Conservation (phyloP, 495 filamentous ascomycete genomes). For the Bathelium albidoporum region DNA sequence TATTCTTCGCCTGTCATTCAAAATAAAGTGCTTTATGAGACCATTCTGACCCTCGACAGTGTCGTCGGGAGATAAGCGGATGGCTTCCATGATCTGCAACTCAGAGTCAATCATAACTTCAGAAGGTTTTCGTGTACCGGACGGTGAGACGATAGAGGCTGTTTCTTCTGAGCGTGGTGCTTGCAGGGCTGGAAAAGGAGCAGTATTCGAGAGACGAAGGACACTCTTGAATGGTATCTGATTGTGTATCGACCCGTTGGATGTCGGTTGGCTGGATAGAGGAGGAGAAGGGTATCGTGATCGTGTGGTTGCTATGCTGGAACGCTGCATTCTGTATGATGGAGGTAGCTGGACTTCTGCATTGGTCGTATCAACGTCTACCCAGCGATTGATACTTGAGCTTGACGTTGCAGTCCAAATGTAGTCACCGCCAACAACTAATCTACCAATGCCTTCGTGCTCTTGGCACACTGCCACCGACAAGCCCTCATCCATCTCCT, state of each 20-base stretch:
- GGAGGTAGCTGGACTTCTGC: conserved; percentile 39
- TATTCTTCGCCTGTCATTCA: conserved; percentile 83
- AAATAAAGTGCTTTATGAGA: conserved; percentile 79
- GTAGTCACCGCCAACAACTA: conserved; percentile 67
- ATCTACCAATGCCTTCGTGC: conserved; percentile 76
- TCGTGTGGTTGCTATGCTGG: conserved; percentile 23
- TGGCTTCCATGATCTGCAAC: conserved; percentile 9
- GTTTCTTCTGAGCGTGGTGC: background rate
- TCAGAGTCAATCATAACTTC: conserved; percentile 16
- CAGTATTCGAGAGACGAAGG: conserved; percentile 72
- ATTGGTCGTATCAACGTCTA: conserved; percentile 69
- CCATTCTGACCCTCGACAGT: conserved; percentile 93
- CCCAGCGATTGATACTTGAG: conserved; percentile 93
- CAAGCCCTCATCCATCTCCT: conserved; percentile 79
- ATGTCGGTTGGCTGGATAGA: conserved; percentile 8
- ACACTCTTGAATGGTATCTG: conserved; percentile 68
- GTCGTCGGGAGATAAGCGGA: conserved; percentile 52
- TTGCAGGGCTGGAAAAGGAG: conserved; percentile 47
- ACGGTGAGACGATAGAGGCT: background rate
- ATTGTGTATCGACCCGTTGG: conserved; percentile 38
- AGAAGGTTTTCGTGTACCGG: conserved; percentile 8
- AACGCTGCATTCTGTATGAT: conserved; percentile 25
- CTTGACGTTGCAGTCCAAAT: conserved; percentile 93
- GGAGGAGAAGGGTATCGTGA: conserved; percentile 20
- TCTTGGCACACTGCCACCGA: conserved; percentile 85